phyloP scores from a whole-genome alignment of 495 filamentous ascomycete species.

The Elasticomyces elasticus region DNA sequence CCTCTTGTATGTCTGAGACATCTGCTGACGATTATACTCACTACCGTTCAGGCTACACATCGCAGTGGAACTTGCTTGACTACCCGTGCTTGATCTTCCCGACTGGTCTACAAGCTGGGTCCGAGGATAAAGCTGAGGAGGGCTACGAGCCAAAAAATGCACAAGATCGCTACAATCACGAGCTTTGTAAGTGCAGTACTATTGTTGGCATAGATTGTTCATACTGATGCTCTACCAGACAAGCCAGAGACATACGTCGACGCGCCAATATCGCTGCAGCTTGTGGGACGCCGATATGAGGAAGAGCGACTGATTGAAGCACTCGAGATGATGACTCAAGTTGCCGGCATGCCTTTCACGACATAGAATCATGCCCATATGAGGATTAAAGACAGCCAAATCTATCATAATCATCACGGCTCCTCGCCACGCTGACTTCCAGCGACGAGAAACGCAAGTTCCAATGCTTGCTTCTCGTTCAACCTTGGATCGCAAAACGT shows the following conservation, averaged over 20 bases:
- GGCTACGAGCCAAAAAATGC: slow-evolving; percentile 32
- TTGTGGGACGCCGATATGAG: slow-evolving; percentile 20
- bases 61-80: slow-evolving; percentile 17
- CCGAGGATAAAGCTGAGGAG: slow-evolving; percentile 26
- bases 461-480: slow-evolving; percentile 95
- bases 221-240: slow-evolving; percentile 22
- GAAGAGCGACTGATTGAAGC: slow-evolving; percentile 28
- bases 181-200: slow-evolving; percentile 22
- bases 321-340: slow-evolving; percentile 30
- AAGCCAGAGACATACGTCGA: slow-evolving; percentile 22
- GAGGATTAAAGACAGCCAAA: neutral
- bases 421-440: slow-evolving; percentile 53
- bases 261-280: slow-evolving; percentile 23
- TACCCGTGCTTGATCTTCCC: slow-evolving; percentile 18
- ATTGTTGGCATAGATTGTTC: neutral
- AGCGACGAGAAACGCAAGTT: slow-evolving; percentile 87
- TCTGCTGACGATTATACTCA: no score
- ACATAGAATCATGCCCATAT: neutral
- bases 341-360: slow-evolving; percentile 19
- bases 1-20: no score
- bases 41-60: no score
- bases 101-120: slow-evolving; percentile 41
- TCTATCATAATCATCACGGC: neutral
- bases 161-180: slow-evolving; percentile 34
- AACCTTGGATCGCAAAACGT: slow-evolving; percentile 90